Evolutionary conservation across 371 early-diverging fungal genomes (phyloP).

Genomic region (Mucor racemosus): DNA sequence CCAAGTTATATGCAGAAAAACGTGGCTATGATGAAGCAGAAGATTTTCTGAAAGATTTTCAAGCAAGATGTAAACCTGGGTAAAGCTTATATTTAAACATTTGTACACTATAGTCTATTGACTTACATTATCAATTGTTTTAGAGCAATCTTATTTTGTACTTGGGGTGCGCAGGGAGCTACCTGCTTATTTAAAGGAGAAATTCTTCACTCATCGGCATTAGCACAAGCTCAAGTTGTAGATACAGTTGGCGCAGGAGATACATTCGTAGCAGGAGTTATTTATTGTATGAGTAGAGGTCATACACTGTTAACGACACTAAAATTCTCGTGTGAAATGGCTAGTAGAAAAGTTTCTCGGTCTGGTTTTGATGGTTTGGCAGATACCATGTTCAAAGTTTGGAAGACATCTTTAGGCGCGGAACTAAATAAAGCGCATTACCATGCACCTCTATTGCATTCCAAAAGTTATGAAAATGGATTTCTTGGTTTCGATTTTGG

Average conservation of each 20-base stretch:
- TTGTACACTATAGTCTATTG: background rate
- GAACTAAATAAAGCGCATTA: conserved; percentile 18
- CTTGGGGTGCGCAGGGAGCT: conserved; percentile 68
- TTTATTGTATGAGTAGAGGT: conserved; percentile 38
- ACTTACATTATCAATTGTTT: background rate
- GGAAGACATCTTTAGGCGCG: conserved; percentile 18
- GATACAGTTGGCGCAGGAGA: conserved; percentile 76
- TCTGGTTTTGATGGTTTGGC: conserved; percentile 54
- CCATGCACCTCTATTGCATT: conserved; percentile 12
- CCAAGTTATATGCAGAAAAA: conserved; percentile 66
- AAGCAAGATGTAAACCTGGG: conserved; percentile 22
- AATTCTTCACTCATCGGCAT: conserved; percentile 12
- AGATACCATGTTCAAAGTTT: conserved; percentile 18
- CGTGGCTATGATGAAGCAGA: conserved; percentile 52
- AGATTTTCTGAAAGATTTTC: conserved; percentile 15
- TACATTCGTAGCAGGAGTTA: conserved; percentile 72
- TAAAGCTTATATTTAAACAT: background rate
- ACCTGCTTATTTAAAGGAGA: conserved; percentile 49
- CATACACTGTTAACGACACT: conserved; percentile 30
- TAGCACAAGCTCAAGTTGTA: conserved; percentile 30
- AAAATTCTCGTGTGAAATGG: conserved; percentile 60
- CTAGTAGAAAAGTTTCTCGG: conserved; percentile 65
- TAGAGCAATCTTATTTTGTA: conserved; percentile 61
- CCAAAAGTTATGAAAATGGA: conserved; percentile 24
- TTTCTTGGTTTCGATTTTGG: conserved; percentile 19